A percentile compares a stretch with the other conserved stretches of the same genome.
These are phyloP conservation scores for Albugo candida DNA, from an alignment of 352 stramenopile species.

Conservation along the genomic window DNA sequence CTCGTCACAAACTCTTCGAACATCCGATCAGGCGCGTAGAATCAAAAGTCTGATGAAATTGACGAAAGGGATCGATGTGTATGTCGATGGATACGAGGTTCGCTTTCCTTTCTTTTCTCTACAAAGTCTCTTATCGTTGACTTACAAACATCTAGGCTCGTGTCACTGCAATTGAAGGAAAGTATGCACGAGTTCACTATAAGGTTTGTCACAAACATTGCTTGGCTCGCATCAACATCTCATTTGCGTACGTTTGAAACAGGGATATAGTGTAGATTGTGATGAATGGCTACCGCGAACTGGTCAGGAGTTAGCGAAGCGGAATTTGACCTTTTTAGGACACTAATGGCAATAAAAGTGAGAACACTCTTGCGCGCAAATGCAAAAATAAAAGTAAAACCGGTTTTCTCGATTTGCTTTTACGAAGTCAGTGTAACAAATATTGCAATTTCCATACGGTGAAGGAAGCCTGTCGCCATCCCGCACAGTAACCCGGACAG, in stretches of 20 bases:
- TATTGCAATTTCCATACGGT: too few species aligned
- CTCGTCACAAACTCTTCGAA: background rate
- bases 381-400: too few species aligned
- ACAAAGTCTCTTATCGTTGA: too few species aligned
- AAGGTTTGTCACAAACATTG: constrained; percentile 19
- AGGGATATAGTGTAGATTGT: constrained; percentile 38
- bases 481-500: too few species aligned
- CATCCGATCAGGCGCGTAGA: background rate
- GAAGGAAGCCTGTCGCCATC: too few species aligned
- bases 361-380: too few species aligned
- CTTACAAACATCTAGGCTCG: constrained; percentile 17
- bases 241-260: background rate
- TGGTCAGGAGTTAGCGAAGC: too few species aligned
- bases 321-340: too few species aligned
- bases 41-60: constrained; percentile 13
- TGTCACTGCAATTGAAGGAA: constrained; percentile 42
- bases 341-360: too few species aligned
- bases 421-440: too few species aligned
- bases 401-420: too few species aligned
- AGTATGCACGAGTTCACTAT: constrained; percentile 61
- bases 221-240: background rate
- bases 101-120: background rate
- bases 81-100: background rate
- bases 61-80: constrained; percentile 4
- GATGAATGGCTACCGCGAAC: constrained; percentile 38